These are phyloP conservation scores for Boletus insuetus DNA, from an alignment of 768 basidiomycete genomes.

Conservation along the genomic window DNA sequence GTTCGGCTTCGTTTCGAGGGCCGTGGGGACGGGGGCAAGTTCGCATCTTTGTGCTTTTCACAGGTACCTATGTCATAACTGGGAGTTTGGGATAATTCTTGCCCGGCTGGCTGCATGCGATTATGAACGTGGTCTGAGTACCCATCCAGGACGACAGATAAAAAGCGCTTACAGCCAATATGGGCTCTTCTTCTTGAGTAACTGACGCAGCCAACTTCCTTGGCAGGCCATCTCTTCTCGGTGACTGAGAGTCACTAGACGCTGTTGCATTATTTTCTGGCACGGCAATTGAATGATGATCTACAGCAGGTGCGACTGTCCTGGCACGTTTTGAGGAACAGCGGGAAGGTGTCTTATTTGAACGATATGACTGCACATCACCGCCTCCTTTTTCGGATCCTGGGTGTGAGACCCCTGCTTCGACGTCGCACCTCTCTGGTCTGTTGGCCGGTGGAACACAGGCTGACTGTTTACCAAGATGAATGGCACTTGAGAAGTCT, in stretches of 20 bases:
- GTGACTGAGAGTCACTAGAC: neutral
- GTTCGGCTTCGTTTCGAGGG: constrained; percentile 23
- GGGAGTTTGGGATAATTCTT: neutral
- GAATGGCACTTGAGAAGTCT: neutral
- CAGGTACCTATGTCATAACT: neutral
- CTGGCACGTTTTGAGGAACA: constrained; percentile 5
- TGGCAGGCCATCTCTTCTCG: neutral
- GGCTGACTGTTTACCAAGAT: neutral
- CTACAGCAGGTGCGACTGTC: neutral
- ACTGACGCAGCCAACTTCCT: neutral
- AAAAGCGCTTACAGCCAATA: constrained; percentile 3
- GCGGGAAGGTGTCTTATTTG: neutral
- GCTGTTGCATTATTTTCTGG: neutral
- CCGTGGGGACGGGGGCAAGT: constrained; percentile 6
- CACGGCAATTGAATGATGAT: neutral
- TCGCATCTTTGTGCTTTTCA: constrained; percentile 16
- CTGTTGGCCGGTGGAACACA: too few species aligned
- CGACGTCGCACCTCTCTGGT: neutral
- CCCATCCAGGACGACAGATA: neutral
- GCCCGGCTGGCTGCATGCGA: neutral
- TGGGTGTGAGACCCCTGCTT: neutral
- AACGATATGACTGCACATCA: neutral
- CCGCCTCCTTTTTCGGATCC: neutral
- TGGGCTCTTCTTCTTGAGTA: neutral
- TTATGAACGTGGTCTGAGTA: neutral